phyloP scores from a whole-genome alignment of 352 stramenopile genomes.

The Phytopythium vexans region DNA sequence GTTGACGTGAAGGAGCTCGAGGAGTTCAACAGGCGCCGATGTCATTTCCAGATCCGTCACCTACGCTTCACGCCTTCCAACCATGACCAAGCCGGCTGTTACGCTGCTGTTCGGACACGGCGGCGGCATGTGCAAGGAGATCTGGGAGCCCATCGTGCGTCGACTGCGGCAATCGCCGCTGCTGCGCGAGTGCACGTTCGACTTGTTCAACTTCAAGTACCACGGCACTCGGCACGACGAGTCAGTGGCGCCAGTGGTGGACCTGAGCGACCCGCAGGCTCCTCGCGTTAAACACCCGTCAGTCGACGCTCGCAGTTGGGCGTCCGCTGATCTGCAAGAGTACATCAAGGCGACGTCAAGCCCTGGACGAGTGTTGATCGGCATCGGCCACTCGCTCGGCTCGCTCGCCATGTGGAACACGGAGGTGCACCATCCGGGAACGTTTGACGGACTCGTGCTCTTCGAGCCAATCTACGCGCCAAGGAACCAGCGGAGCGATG shows the following conservation, averaged over 20 bases:
- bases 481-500: conserved; percentile 6
- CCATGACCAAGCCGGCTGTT: conserved; percentile 17
- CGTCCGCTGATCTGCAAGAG: conserved; percentile 6
- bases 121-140: conserved; percentile 39
- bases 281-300: conserved; percentile 24
- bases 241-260: conserved; percentile 13
- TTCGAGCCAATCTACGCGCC: conserved; percentile 30
- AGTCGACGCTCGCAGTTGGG: conserved; percentile 16
- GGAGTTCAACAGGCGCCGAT: too few relatives aligned
- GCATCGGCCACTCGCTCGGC: conserved; percentile 37
- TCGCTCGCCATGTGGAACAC: conserved; percentile 24
- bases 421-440: conserved; percentile 21
- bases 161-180: conserved; percentile 16
- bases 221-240: conserved; percentile 26
- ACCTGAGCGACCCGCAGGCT: conserved; percentile 14
- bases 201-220: conserved; percentile 30
- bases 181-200: conserved; percentile 25
- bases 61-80: background rate
- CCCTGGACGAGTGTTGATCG: conserved; percentile 20
- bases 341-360: conserved; percentile 8
- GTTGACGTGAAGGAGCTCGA: too few relatives aligned
- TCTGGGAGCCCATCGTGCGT: conserved; percentile 37
- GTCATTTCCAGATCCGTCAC: too few relatives aligned
- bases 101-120: conserved; percentile 44
- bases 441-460: conserved; percentile 27